Evolutionary conservation across 2,329 filamentous ascomycete species (phyloP).

Genomic region (Plenodomus biglobosus): DNA sequence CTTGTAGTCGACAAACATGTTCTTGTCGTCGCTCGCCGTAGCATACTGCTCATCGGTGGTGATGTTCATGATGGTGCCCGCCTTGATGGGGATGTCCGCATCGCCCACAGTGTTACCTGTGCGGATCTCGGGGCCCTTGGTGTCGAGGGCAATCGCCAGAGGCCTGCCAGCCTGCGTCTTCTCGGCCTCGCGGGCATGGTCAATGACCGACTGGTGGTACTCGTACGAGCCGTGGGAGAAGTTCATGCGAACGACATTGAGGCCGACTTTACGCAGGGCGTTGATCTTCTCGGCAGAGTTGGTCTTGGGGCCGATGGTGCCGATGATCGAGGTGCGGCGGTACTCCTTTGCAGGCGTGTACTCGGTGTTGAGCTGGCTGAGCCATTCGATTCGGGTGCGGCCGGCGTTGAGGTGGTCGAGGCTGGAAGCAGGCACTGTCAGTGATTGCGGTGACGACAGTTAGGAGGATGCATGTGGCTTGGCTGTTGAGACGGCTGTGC

Average conservation of each 20-base stretch:
- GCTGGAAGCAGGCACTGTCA: constrained; percentile 19
- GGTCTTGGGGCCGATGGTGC: constrained; percentile 98
- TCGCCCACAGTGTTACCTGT: constrained; percentile 73
- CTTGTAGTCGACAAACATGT: constrained; percentile 99
- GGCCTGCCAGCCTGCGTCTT: constrained; percentile 75
- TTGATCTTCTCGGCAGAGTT: constrained; percentile 98
- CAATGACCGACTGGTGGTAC: constrained; percentile 98
- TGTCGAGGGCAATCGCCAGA: constrained; percentile 89
- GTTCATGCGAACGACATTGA: constrained; percentile 99
- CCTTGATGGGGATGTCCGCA: constrained; percentile 76
- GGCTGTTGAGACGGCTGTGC: neutral
- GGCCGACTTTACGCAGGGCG: constrained; percentile 81
- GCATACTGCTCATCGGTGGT: constrained; percentile 95
- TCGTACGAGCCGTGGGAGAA: constrained; percentile 93
- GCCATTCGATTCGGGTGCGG: constrained; percentile 71
- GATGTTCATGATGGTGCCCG: constrained; percentile 86
- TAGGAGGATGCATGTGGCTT: too few species aligned
- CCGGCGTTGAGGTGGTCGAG: constrained; percentile 74
- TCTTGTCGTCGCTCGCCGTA: constrained; percentile 78
- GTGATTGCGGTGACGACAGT: neutral
- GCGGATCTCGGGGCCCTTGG: constrained; percentile 84
- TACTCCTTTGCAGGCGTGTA: constrained; percentile 85
- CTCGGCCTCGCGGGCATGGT: constrained; percentile 89
- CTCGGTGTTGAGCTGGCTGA: constrained; percentile 82
- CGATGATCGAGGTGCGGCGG: constrained; percentile 96